Conservation (phyloP, 2,329 filamentous ascomycete genomes). For the Cryphonectria japonica region DNA sequence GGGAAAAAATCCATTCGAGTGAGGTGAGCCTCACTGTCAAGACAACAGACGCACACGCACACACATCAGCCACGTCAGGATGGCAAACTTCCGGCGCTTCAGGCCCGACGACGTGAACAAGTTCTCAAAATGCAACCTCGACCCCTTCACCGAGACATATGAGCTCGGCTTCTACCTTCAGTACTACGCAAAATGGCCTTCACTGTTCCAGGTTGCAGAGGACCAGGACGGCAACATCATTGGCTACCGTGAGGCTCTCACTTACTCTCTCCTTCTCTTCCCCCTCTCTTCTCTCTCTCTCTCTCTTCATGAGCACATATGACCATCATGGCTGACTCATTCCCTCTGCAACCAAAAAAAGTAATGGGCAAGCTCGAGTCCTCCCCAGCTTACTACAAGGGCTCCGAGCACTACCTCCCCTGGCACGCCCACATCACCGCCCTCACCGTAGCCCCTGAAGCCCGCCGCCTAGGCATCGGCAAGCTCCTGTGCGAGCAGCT, state of each 20-base stretch:
- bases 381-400: conserved; percentile 73
- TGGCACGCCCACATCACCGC: conserved; percentile 99
- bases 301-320: not conserved
- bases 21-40: not conserved
- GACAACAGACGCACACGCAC: not conserved
- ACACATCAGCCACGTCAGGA: conserved; percentile 40
- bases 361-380: conserved; percentile 98
- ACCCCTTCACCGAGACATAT: conserved; percentile 97
- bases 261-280: conserved; percentile 6
- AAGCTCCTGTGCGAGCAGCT: conserved; percentile 80
- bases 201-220: conserved; percentile 90
- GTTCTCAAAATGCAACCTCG: conserved; percentile 93
- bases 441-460: conserved; percentile 85
- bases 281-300: not conserved
- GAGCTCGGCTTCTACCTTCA: conserved; percentile 94
- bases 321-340: not conserved
- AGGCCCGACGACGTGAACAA: conserved; percentile 81
- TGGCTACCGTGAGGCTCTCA: conserved; percentile 77
- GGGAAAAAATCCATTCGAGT: not conserved
- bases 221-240: conserved; percentile 86
- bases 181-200: conserved; percentile 94
- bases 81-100: conserved; percentile 88
- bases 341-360: conserved; percentile 40
- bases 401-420: conserved; percentile 91
- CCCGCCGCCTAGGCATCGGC: conserved; percentile 84